phyloP scores from a whole-genome alignment of 345 rosid species.

The Murraya paniculata region DNA sequence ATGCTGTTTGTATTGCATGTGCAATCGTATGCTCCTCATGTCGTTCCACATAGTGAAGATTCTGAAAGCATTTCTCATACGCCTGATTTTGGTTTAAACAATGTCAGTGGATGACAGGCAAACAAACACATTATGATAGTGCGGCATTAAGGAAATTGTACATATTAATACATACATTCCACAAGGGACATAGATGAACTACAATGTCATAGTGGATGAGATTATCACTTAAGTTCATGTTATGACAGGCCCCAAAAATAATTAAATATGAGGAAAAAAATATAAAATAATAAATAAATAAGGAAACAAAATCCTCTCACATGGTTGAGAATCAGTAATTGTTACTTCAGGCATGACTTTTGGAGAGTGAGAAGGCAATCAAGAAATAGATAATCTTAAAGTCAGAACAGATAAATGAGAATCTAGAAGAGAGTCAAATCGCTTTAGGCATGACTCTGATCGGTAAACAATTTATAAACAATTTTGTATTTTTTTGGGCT shows the following conservation, averaged over 20 bases:
- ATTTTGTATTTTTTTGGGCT: neutral
- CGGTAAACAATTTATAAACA: neutral
- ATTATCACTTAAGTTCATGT: neutral
- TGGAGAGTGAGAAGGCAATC: neutral
- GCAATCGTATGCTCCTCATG: constrained; percentile 98
- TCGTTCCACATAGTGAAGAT: constrained; percentile 86
- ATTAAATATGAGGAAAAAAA: neutral
- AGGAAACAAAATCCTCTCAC: neutral
- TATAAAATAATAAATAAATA: neutral
- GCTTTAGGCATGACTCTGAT: neutral
- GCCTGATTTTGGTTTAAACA: constrained; percentile 51
- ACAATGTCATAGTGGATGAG: neutral
- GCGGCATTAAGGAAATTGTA: neutral
- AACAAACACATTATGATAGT: neutral
- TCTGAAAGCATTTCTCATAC: constrained; percentile 88
- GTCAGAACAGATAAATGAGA: neutral
- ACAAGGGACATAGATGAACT: neutral
- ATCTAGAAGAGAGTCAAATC: neutral
- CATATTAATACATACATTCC: neutral
- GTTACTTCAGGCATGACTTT: neutral
- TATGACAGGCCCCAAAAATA: neutral
- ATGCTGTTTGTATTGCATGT: constrained; percentile 73
- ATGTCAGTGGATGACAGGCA: neutral
- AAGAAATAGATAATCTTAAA: neutral
- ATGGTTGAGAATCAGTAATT: neutral